Evolutionary conservation across 2,329 filamentous ascomycete genomes (phyloP), one percentile per base, ranked within the genome.

Genomic region (Purpureocillium takamizusanense): DNA sequence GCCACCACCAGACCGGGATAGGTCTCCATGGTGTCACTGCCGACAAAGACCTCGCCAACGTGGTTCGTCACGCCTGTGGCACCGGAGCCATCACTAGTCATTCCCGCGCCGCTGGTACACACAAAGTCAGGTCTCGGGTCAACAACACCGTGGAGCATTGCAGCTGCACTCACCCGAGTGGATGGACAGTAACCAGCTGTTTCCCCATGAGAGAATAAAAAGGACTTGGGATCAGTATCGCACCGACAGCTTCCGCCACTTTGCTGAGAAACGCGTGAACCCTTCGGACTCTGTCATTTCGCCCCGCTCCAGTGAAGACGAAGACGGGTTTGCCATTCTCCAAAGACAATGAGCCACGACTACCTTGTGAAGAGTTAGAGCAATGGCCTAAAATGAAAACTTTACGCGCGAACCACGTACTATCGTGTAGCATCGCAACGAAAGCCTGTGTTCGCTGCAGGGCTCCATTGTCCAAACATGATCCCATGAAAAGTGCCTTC

Each of bases 361-460:
- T 77, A 32, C 62, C 66, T 70, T 4, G n/a, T n/a, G n/a, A n/a
- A n/a, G n/a, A n/a, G n/a, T n/a, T n/a, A n/a, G n/a, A n/a, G n/a
- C n/a, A n/a, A n/a, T n/a, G n/a, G n/a, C n/a, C n/a, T n/a, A n/a
- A n/a, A n/a, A n/a, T n/a, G n/a, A n/a, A n/a, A n/a, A n/a, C n/a
- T n/a, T n/a, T n/a, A n/a, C n/a, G n/a, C n/a, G n/a, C n/a, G n/a
- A n/a, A n/a, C n/a, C n/a, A 51, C 61, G 51, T 61, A 63, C 70
- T 76, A 46, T 82, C 78, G 47, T 83, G 78, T 2, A 72, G 76
- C 76, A 83, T 81, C 51, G 82, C 66, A 4, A 84, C 63, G 51
- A 81, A 83, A 1, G 78, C 67, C 41, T 80, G 73, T 0, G 77
- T 83, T 41, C 61, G 70, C 51, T 74, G 70, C 15, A 81, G 58